Evolutionary conservation across 2,329 filamentous ascomycete species (phyloP).

Genomic region (Polychaeton citri): DNA sequence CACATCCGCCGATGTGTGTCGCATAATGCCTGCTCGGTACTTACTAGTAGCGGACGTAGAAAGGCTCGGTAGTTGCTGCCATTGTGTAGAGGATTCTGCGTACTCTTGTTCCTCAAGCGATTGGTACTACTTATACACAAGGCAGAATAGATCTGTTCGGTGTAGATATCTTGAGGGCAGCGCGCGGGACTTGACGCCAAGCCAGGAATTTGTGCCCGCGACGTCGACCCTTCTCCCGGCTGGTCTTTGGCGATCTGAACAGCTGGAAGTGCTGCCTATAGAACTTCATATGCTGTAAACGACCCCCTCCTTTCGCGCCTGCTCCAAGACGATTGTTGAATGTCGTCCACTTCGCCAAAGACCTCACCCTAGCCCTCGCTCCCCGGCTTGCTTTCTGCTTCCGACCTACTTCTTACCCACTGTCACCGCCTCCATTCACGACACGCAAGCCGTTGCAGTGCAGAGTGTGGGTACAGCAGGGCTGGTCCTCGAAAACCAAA

Average conservation of each 20-base stretch:
- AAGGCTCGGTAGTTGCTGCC: slow-evolving; percentile 53
- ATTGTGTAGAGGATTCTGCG: slow-evolving; percentile 47
- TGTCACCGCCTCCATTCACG: too few relatives aligned
- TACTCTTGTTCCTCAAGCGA: too few relatives aligned
- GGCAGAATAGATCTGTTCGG: slow-evolving; percentile 3
- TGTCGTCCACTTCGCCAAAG: background rate
- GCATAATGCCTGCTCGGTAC: too few relatives aligned
- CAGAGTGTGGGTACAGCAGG: slow-evolving; percentile 11
- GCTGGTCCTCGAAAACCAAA: slow-evolving; percentile 8
- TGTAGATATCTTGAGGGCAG: slow-evolving; percentile 1
- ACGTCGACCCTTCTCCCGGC: too few relatives aligned
- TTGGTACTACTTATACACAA: too few relatives aligned
- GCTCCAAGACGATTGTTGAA: too few relatives aligned
- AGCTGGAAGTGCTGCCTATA: too few relatives aligned
- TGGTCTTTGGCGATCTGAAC: too few relatives aligned
- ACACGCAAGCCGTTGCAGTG: slow-evolving; percentile 1
- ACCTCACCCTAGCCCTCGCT: background rate
- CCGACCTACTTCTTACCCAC: background rate
- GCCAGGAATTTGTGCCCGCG: slow-evolving; percentile 1
- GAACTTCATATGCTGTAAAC: too few relatives aligned
- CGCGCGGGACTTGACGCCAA: background rate
- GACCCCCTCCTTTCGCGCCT: too few relatives aligned
- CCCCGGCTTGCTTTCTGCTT: background rate
- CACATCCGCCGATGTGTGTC: background rate
- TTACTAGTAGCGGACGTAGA: slow-evolving; percentile 97